Conservation (phyloP, 2,329 filamentous ascomycete genomes). For the Amauroascus verrucosus region DNA sequence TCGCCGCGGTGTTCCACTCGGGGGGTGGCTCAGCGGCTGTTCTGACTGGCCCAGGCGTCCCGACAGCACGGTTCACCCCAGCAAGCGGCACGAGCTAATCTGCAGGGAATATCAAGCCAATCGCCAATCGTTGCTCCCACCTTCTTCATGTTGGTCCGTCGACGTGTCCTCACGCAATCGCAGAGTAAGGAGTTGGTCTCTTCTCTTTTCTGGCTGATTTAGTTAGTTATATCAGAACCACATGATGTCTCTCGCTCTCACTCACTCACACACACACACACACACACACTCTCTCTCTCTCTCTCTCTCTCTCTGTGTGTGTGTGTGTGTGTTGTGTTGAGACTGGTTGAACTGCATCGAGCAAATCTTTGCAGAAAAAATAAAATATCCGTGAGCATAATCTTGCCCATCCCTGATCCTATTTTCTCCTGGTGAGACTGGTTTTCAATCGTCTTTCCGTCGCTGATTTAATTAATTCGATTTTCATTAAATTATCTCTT, state of each 20-base stretch:
- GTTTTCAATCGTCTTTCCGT: too few relatives aligned
- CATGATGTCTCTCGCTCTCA: too few relatives aligned
- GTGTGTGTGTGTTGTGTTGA: too few relatives aligned
- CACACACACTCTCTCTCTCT: too few relatives aligned
- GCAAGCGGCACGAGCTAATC: conserved; percentile 11
- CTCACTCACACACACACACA: too few relatives aligned
- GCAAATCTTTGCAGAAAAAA: too few relatives aligned
- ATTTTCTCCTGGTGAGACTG: too few relatives aligned
- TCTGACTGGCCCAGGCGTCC: conserved; percentile 13
- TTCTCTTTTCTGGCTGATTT: too few relatives aligned
- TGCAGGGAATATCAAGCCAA: conserved; percentile 4
- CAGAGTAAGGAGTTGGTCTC: neutral
- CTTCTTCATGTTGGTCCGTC: conserved; percentile 14
- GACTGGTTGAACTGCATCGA: neutral
- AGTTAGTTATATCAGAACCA: neutral
- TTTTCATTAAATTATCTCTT: neutral
- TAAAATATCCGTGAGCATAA: neutral
- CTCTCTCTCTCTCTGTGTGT: too few relatives aligned
- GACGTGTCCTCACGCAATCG: neutral
- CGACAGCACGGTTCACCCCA: conserved; percentile 12
- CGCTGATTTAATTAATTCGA: too few relatives aligned
- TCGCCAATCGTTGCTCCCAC: conserved; percentile 9
- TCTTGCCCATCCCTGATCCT: too few relatives aligned
- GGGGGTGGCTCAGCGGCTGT: neutral
- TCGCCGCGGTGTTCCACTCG: neutral